Conservation (phyloP, 2,329 filamentous ascomycete genomes). For the Grosmannia serpens region DNA sequence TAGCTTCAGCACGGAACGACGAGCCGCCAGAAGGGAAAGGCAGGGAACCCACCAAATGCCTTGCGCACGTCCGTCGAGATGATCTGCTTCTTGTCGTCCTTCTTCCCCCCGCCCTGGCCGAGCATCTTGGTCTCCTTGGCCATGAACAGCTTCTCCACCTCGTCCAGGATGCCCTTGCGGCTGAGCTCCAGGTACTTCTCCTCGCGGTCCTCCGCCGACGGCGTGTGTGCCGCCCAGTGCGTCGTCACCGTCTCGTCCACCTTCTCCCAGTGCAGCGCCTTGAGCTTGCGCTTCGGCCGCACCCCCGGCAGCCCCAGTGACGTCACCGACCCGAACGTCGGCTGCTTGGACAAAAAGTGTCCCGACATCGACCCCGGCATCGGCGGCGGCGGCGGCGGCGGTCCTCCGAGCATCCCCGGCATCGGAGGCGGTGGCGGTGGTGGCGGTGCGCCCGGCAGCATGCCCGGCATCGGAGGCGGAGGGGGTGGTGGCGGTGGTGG, state of each 20-base stretch:
- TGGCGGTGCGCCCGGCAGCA: slow-evolving; percentile 14
- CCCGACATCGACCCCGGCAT: slow-evolving; percentile 56
- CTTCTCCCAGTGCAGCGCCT: slow-evolving; percentile 98
- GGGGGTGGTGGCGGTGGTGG: slow-evolving; percentile 21
- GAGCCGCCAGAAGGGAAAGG: not conserved
- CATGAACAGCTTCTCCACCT: slow-evolving; percentile 95
- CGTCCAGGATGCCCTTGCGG: slow-evolving; percentile 88
- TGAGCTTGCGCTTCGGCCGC: slow-evolving; percentile 97
- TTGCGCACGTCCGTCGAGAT: slow-evolving; percentile 85
- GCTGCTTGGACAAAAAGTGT: slow-evolving; percentile 60
- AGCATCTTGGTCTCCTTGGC: slow-evolving; percentile 92
- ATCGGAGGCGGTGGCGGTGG: slow-evolving; percentile 17
- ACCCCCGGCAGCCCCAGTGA: slow-evolving; percentile 66
- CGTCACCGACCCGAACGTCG: slow-evolving; percentile 37
- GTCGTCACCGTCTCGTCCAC: slow-evolving; percentile 85
- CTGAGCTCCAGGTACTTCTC: slow-evolving; percentile 92
- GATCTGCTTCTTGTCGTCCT: slow-evolving; percentile 94
- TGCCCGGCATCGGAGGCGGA: slow-evolving; percentile 25
- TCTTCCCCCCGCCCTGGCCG: slow-evolving; percentile 59
- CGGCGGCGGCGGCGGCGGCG: slow-evolving; percentile 26
- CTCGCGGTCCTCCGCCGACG: slow-evolving; percentile 80
- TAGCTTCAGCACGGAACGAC: slow-evolving; percentile 14
- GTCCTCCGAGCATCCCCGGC: slow-evolving; percentile 22
- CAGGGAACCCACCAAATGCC: slow-evolving; percentile 54
- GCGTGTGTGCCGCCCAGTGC: slow-evolving; percentile 80